These are phyloP conservation scores for Lonicera japonica DNA, from an alignment of 129 eudicot species.

Conservation along the genomic window DNA sequence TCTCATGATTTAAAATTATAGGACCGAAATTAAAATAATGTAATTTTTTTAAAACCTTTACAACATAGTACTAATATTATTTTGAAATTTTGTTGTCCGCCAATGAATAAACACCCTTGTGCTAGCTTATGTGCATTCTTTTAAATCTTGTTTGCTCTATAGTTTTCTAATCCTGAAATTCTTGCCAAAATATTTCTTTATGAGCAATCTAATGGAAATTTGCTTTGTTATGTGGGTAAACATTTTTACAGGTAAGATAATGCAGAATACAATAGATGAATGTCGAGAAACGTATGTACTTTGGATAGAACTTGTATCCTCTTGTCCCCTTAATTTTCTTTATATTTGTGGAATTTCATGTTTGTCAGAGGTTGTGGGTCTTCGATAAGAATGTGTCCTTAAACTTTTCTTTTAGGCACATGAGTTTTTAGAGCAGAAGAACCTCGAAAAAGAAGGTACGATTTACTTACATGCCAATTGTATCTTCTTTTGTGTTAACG, in stretches of 20 bases:
- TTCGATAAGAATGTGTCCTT: neutral
- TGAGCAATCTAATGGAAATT: no score
- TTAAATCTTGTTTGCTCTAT: neutral
- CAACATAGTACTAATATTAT: no score
- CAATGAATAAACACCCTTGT: no score
- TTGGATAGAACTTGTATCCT: constrained; percentile 66
- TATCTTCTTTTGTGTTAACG: neutral
- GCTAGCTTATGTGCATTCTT: neutral
- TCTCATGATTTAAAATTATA: no score
- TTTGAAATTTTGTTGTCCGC: no score
- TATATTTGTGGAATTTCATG: neutral
- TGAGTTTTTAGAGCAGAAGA: constrained; percentile 56
- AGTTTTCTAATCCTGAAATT: neutral
- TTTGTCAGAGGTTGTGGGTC: constrained; percentile 4
- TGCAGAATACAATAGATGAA: no score
- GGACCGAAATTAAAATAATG: no score
- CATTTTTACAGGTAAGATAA: no score
- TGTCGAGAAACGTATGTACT: no score
- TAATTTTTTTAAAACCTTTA: no score
- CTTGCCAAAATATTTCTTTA: neutral
- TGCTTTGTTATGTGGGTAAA: no score
- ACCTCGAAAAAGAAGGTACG: constrained; percentile 55
- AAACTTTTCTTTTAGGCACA: constrained; percentile 56
- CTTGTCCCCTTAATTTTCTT: constrained; percentile 12
- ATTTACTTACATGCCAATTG: no score